These are phyloP conservation scores for Paraphaeosphaeria minitans DNA, from an alignment of 2,329 filamentous ascomycete genomes.

Conservation along the genomic window DNA sequence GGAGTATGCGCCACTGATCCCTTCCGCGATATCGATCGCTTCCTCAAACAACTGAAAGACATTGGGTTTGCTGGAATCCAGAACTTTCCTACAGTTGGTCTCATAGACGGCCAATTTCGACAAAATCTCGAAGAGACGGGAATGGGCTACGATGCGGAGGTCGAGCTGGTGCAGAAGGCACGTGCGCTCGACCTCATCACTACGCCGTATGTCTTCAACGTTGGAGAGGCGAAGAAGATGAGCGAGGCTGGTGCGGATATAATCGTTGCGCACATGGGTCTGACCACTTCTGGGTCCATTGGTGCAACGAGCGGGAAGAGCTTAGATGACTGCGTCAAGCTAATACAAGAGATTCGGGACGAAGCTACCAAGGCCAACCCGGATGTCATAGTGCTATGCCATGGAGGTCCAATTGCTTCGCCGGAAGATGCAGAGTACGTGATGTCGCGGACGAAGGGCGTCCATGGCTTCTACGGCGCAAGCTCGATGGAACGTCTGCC, in stretches of 20 bases:
- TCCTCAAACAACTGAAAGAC: slow-evolving; percentile 64
- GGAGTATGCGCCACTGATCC: slow-evolving; percentile 75
- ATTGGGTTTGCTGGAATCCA: slow-evolving; percentile 72
- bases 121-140: slow-evolving; percentile 72
- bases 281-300: slow-evolving; percentile 69
- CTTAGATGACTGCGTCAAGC: slow-evolving; percentile 66
- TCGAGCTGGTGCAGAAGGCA: slow-evolving; percentile 68
- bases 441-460: slow-evolving; percentile 62
- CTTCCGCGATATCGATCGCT: slow-evolving; percentile 65
- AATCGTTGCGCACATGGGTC: slow-evolving; percentile 70
- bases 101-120: slow-evolving; percentile 72
- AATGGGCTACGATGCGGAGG: slow-evolving; percentile 71
- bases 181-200: slow-evolving; percentile 66
- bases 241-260: slow-evolving; percentile 68
- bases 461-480: slow-evolving; percentile 76
- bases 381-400: slow-evolving; percentile 70
- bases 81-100: slow-evolving; percentile 74
- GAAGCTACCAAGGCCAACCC: slow-evolving; percentile 60
- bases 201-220: slow-evolving; percentile 71
- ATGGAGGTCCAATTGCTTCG: slow-evolving; percentile 70
- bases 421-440: slow-evolving; percentile 69
- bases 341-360: slow-evolving; percentile 68
- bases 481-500: slow-evolving; percentile 73
- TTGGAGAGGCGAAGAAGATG: slow-evolving; percentile 67
- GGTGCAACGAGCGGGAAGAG: slow-evolving; percentile 66